Evolutionary conservation across 2,329 filamentous ascomycete genomes (phyloP).

Genomic region (Penicillium sumatraense): DNA sequence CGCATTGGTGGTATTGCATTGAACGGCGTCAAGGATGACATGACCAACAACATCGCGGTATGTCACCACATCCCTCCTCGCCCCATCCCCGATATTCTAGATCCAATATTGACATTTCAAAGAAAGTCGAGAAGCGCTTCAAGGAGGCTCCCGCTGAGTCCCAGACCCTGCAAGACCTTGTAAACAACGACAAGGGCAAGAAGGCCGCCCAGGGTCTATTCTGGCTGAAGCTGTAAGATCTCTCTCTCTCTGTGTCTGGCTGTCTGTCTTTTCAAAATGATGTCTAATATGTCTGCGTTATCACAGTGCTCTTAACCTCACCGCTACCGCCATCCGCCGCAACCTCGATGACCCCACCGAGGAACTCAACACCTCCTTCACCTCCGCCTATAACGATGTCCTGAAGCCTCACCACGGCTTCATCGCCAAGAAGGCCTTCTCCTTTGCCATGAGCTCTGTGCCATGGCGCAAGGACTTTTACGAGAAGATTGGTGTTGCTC

Average conservation of each 20-base stretch:
- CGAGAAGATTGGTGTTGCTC: conserved; percentile 68
- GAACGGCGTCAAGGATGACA: conserved; percentile 86
- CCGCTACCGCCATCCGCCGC: conserved; percentile 77
- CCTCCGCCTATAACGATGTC: conserved; percentile 78
- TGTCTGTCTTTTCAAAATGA: neutral
- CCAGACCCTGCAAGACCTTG: conserved; percentile 82
- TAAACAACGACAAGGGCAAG: conserved; percentile 84
- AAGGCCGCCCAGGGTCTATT: conserved; percentile 87
- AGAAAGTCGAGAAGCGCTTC: conserved; percentile 91
- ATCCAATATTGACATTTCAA: conserved; percentile 16
- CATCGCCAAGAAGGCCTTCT: conserved; percentile 89
- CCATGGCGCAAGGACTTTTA: conserved; percentile 96
- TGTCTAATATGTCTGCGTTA: neutral
- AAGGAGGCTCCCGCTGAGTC: conserved; percentile 77
- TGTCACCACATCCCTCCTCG: conserved; percentile 23
- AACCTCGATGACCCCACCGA: conserved; percentile 71
- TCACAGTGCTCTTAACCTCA: conserved; percentile 87
- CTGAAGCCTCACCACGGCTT: conserved; percentile 92
- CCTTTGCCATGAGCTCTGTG: conserved; percentile 87
- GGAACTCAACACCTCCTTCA: conserved; percentile 87
- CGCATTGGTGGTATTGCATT: conserved; percentile 74
- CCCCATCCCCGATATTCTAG: neutral
- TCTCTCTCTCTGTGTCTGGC: too few species aligned
- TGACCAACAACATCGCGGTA: conserved; percentile 90
- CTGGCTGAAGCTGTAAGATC: conserved; percentile 80